A percentile compares a stretch with the other conserved stretches of the same genome.
phyloP scores from a whole-genome alignment of 2,329 filamentous ascomycete species.

The Acephala macrosclerotiorum region DNA sequence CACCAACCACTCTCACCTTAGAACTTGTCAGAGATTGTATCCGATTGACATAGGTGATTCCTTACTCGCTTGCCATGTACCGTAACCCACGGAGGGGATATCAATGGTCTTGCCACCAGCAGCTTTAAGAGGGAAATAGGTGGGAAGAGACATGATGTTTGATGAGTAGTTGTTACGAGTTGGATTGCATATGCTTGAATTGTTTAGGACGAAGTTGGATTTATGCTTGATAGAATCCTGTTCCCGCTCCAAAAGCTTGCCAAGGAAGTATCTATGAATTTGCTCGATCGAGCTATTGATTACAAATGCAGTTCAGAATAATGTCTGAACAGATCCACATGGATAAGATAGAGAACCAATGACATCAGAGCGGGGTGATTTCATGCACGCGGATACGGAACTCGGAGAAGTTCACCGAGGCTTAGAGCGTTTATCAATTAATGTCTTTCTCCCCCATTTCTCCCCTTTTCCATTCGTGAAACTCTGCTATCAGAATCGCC shows the following conservation, averaged over 20 bases:
- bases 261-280: no score
- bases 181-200: no score
- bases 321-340: no score
- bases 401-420: neutral
- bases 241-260: no score
- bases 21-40: neutral
- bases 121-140: conserved; percentile 21
- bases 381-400: no score
- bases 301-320: no score
- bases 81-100: conserved; percentile 25
- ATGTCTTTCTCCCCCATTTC: neutral
- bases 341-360: no score
- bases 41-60: neutral
- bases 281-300: no score
- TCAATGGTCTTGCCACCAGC: conserved; percentile 25
- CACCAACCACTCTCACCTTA: conserved; percentile 21
- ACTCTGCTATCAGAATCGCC: neutral
- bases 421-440: neutral
- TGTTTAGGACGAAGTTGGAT: no score
- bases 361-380: no score
- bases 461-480: neutral
- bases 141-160: conserved; percentile 26
- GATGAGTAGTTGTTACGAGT: no score
- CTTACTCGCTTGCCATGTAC: conserved; percentile 24
- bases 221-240: no score